Evolutionary conservation across 1,139 yeast genomes (phyloP).

Genomic region (Geotrichum citri-aurantii): DNA sequence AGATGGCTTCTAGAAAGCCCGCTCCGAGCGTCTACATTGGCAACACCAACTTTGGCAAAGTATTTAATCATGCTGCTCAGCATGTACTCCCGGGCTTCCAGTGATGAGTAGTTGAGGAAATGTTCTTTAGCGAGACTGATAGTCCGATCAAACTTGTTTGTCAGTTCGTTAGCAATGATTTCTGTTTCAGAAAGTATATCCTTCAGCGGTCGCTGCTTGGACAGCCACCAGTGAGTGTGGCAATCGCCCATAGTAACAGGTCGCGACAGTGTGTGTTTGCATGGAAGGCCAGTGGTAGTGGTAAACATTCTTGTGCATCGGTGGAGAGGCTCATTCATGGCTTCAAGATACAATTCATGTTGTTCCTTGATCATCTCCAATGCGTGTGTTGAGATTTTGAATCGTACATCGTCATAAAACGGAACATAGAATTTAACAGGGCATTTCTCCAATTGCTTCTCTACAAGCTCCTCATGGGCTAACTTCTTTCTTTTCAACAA

Average conservation of each 20-base stretch:
- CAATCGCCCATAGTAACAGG: slow-evolving; percentile 18
- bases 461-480: slow-evolving; percentile 10
- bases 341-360: slow-evolving; percentile 18
- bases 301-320: slow-evolving; percentile 19
- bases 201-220: slow-evolving; percentile 10
- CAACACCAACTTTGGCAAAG: slow-evolving; percentile 14
- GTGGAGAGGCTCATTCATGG: slow-evolving; percentile 10
- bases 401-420: slow-evolving; percentile 19
- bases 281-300: slow-evolving; percentile 18
- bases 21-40: slow-evolving; percentile 7
- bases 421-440: slow-evolving; percentile 18
- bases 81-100: slow-evolving; percentile 16
- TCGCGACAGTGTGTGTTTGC: slow-evolving; percentile 18
- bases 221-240: slow-evolving; percentile 19
- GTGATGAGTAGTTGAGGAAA: slow-evolving; percentile 12
- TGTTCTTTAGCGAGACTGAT: slow-evolving; percentile 14
- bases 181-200: slow-evolving; percentile 14
- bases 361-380: slow-evolving; percentile 19
- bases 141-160: slow-evolving; percentile 16
- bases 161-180: slow-evolving; percentile 9
- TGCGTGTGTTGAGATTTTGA: slow-evolving; percentile 17
- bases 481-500: slow-evolving; percentile 8
- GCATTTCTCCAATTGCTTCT: slow-evolving; percentile 13
- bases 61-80: slow-evolving; percentile 11
- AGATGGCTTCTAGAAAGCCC: neutral